Percentiles rank a stretch among this genome's conserved stretches.
Evolutionary conservation across 2,329 filamentous ascomycete species (phyloP).

Genomic region (Zasmidium citrigriseum): DNA sequence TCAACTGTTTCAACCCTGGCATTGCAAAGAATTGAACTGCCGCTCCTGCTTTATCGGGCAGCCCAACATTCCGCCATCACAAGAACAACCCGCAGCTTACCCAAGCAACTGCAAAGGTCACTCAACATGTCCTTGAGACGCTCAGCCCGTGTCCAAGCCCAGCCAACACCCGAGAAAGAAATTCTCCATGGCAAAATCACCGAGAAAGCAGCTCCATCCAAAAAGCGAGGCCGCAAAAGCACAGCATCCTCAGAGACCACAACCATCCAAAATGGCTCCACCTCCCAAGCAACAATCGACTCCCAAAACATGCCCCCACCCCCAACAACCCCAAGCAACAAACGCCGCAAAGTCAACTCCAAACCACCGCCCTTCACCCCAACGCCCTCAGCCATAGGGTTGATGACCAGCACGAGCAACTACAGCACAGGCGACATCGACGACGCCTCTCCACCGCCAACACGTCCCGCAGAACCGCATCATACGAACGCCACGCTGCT

Average conservation of each 20-base stretch:
- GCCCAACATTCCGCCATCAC: no score
- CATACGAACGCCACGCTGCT: conserved; percentile 69
- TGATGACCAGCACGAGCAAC: conserved; percentile 45
- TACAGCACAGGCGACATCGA: conserved; percentile 44
- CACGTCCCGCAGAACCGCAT: conserved; percentile 63
- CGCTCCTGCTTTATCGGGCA: no score
- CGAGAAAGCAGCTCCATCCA: conserved; percentile 17
- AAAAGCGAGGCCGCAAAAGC: conserved; percentile 27
- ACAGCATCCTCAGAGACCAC: conserved; percentile 20
- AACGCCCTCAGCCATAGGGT: conserved; percentile 50
- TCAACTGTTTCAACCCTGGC: neutral
- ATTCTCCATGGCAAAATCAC: conserved; percentile 5
- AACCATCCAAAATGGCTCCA: conserved; percentile 10
- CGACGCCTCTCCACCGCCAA: conserved; percentile 33
- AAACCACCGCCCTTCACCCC: conserved; percentile 46
- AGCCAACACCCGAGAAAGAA: conserved; percentile 2
- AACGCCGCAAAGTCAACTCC: conserved; percentile 29
- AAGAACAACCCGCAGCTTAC: no score
- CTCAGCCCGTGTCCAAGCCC: conserved; percentile 48
- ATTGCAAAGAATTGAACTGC: neutral
- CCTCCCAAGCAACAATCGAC: conserved; percentile 12
- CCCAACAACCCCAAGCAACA: conserved; percentile 32
- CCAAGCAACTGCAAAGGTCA: neutral
- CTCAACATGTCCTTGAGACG: conserved; percentile 54
- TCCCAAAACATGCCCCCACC: conserved; percentile 30